Evolutionary conservation across 345 rosid genomes (phyloP), one percentile per base, ranked within the genome.

Genomic region (Melaleuca quinquenervia): DNA sequence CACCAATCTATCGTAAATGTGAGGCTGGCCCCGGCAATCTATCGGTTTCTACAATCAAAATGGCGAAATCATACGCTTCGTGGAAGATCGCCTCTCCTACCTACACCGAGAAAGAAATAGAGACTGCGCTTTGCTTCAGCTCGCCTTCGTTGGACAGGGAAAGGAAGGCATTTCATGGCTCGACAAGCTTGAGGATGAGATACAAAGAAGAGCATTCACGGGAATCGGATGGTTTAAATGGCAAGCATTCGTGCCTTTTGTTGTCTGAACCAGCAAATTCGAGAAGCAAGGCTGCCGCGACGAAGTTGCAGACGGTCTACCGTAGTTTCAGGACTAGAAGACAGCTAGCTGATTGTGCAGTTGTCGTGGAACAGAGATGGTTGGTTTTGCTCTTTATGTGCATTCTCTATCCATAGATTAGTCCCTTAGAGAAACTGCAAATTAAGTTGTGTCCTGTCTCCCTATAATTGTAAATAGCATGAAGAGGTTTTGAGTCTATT

Each of bases 301-400:
- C 93, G 26, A 94, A 87, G 94, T 89, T 97, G 91, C 98, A 97
- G 92, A 97, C 95, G 86, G 98, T 97, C 50, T 97, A 97, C 85
- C 95, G 93, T 88, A 97, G 98, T 87, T 97, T 97, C 87, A 91
- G 99, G 84, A 97, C 97, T 49, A 92, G 98, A 85, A 92, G 99
- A 88, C 93, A 91, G 92, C 91, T 97, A 53, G 98, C 99, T 62
- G 98, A 97, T 90, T 96, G 98, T 83, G 99, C 98, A 20, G 98
- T 97, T 85, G 89, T 94, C 20, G 99, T 90, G 76, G 99, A 97
- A 91, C 98, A 97, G 87, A 93, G 94, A 97, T 97, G 99, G 98
- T 96, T 85, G 12, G 92, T 91, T 45, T 70, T 70, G 80, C 80
- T 36, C 29, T 44, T 44, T 44, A 56, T 8, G 12, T 50, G 12